phyloP scores from a whole-genome alignment of 2,329 filamentous ascomycete species.

The Biscogniauxia mediterranea region DNA sequence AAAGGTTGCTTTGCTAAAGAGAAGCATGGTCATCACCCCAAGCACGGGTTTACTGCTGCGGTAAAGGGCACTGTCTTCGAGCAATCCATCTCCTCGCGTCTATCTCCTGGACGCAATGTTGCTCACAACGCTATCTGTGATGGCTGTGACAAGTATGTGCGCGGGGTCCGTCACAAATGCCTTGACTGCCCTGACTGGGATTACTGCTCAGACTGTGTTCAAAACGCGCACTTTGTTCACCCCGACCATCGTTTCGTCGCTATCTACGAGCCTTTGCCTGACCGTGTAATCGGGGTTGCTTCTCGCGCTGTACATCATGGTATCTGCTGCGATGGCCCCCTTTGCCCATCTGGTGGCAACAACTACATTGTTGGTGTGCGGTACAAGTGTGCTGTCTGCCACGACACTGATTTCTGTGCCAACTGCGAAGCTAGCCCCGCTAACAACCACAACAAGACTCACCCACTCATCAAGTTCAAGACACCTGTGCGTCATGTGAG shows the following conservation, averaged over 20 bases:
- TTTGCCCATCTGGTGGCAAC: conserved; percentile 64
- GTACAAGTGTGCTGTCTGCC: conserved; percentile 96
- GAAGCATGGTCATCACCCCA: conserved; percentile 87
- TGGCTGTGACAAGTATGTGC: conserved; percentile 85
- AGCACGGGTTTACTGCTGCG: conserved; percentile 73
- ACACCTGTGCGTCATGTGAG: conserved; percentile 85
- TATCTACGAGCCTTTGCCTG: conserved; percentile 70
- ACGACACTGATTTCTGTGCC: conserved; percentile 93
- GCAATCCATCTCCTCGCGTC: conserved; percentile 61
- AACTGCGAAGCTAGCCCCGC: conserved; percentile 85
- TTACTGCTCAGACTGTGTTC: conserved; percentile 77
- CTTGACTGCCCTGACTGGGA: conserved; percentile 97
- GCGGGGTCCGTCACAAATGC: conserved; percentile 93
- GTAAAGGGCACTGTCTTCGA: conserved; percentile 62
- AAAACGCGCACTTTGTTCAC: conserved; percentile 67
- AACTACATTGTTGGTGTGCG: conserved; percentile 82
- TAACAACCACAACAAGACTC: conserved; percentile 89
- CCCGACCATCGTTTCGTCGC: conserved; percentile 84
- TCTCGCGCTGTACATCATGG: conserved; percentile 66
- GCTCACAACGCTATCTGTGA: conserved; percentile 90
- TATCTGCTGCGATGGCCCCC: conserved; percentile 91
- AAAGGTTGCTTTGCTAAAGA: conserved; percentile 72
- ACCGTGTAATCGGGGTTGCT: conserved; percentile 37
- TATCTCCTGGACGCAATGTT: conserved; percentile 76
- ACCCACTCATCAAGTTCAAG: conserved; percentile 96